A percentile compares a stretch with the other conserved stretches of the same genome.
These are phyloP conservation scores for Nothomitra cinnamomea DNA, from an alignment of 2,329 filamentous ascomycete species.

Conservation along the genomic window DNA sequence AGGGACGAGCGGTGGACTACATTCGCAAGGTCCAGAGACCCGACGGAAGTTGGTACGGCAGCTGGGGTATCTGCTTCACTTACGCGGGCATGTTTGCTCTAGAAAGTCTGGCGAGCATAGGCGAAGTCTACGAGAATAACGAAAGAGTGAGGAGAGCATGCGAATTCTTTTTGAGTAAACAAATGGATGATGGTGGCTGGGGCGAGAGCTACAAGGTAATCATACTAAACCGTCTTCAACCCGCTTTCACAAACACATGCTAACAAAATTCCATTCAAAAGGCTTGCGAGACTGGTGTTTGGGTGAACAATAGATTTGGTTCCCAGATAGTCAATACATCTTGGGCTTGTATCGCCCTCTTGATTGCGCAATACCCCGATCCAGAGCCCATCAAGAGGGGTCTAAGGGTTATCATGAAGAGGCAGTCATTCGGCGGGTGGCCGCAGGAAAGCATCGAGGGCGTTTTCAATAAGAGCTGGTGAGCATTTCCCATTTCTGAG, in stretches of 20 bases:
- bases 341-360: slow-evolving; percentile 69
- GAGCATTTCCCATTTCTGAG: slow-evolving; percentile 20
- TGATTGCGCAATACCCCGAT: slow-evolving; percentile 71
- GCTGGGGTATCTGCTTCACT: slow-evolving; percentile 95
- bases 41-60: slow-evolving; percentile 95
- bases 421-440: slow-evolving; percentile 88
- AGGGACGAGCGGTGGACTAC: slow-evolving; percentile 58
- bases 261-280: slow-evolving; percentile 17
- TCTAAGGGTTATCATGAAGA: slow-evolving; percentile 62
- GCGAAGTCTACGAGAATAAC: slow-evolving; percentile 66
- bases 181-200: slow-evolving; percentile 85
- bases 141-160: slow-evolving; percentile 56
- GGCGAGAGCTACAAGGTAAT: slow-evolving; percentile 73
- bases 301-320: slow-evolving; percentile 53
- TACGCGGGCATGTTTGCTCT: slow-evolving; percentile 95
- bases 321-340: slow-evolving; percentile 90
- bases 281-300: slow-evolving; percentile 62
- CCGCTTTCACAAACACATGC: background rate
- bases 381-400: slow-evolving; percentile 54
- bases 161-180: slow-evolving; percentile 69
- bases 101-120: slow-evolving; percentile 65
- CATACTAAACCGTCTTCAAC: slow-evolving; percentile 3
- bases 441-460: slow-evolving; percentile 89
- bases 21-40: slow-evolving; percentile 62
- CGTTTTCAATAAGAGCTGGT: slow-evolving; percentile 96